Evolutionary conservation across 2,329 filamentous ascomycete species (phyloP).

Genomic region (Colletotrichum caudatum): DNA sequence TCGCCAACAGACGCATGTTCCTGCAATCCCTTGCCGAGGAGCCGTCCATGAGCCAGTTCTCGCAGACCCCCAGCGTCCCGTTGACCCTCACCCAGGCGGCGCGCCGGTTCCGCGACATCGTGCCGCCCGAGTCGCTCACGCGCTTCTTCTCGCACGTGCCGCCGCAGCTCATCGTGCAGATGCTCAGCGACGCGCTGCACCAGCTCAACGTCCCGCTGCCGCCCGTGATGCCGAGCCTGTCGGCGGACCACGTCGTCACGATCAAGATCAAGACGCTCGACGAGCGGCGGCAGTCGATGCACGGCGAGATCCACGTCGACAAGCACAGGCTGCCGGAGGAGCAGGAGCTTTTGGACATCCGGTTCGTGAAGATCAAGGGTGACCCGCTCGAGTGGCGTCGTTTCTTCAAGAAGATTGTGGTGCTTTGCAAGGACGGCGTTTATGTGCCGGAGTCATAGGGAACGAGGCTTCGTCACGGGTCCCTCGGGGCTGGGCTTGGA

Average conservation of each 20-base stretch:
- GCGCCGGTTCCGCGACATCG: constrained; percentile 88
- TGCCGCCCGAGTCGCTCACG: constrained; percentile 87
- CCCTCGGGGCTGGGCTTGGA: background rate
- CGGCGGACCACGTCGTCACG: constrained; percentile 68
- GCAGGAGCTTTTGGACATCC: constrained; percentile 80
- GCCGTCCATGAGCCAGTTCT: constrained; percentile 89
- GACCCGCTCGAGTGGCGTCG: constrained; percentile 96
- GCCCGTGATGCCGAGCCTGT: constrained; percentile 57
- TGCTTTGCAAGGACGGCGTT: constrained; percentile 88
- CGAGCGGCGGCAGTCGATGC: constrained; percentile 76
- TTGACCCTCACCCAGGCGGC: constrained; percentile 90
- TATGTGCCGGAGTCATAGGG: constrained; percentile 63
- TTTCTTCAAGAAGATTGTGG: constrained; percentile 95
- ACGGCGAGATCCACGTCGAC: constrained; percentile 81
- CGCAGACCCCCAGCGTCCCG: constrained; percentile 80
- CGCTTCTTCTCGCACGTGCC: constrained; percentile 91
- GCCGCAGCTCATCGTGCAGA: constrained; percentile 79
- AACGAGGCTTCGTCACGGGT: background rate
- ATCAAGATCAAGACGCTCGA: constrained; percentile 83
- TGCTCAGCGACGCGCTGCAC: constrained; percentile 84
- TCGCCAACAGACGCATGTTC: constrained; percentile 52
- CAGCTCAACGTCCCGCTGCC: constrained; percentile 84
- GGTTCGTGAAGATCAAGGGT: constrained; percentile 94
- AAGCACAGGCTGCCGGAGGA: constrained; percentile 68
- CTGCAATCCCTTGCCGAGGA: constrained; percentile 82